Conservation (phyloP, 2,329 filamentous ascomycete species). For the Stemphylium beticola region DNA sequence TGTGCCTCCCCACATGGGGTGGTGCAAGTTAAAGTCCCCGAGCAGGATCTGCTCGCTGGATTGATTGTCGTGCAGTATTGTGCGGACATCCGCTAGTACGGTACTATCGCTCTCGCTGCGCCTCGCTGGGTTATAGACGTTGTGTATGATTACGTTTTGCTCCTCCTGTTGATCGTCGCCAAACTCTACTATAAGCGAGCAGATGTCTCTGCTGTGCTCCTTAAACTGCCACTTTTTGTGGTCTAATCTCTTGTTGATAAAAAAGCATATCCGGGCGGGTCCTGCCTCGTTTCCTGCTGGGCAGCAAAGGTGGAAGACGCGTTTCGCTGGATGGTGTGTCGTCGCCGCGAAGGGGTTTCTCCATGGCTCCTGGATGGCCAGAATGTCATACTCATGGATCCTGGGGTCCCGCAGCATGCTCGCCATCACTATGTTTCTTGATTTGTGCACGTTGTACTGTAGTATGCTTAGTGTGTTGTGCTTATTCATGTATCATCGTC, state of each 20-base stretch:
- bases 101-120: slow-evolving; percentile 3
- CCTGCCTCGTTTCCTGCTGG: slow-evolving; percentile 1
- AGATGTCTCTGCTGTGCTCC: slow-evolving; percentile 22
- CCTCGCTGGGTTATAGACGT: slow-evolving; percentile 27
- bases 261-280: slow-evolving; percentile 30
- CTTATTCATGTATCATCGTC: slow-evolving; percentile 17
- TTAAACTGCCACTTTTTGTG: slow-evolving; percentile 19
- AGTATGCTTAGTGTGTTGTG: slow-evolving; percentile 24
- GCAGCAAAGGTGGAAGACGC: slow-evolving; percentile 26
- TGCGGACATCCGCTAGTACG: slow-evolving; percentile 1
- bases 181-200: slow-evolving; percentile 14
- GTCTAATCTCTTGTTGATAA: slow-evolving; percentile 31
- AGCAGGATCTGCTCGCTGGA: slow-evolving; percentile 14
- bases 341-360: slow-evolving; percentile 3
- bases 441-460: slow-evolving; percentile 29
- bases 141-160: slow-evolving; percentile 17
- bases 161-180: neutral
- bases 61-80: slow-evolving; percentile 2
- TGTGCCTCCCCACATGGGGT: slow-evolving; percentile 17
- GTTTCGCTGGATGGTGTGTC: slow-evolving; percentile 29
- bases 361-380: slow-evolving; percentile 27
- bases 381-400: slow-evolving; percentile 27
- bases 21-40: slow-evolving; percentile 19
- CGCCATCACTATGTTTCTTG: slow-evolving; percentile 29
- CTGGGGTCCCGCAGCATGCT: slow-evolving; percentile 26